These are phyloP conservation scores for Mortierella sp. DNA, from an alignment of 371 early-diverging fungal species.

Conservation along the genomic window DNA sequence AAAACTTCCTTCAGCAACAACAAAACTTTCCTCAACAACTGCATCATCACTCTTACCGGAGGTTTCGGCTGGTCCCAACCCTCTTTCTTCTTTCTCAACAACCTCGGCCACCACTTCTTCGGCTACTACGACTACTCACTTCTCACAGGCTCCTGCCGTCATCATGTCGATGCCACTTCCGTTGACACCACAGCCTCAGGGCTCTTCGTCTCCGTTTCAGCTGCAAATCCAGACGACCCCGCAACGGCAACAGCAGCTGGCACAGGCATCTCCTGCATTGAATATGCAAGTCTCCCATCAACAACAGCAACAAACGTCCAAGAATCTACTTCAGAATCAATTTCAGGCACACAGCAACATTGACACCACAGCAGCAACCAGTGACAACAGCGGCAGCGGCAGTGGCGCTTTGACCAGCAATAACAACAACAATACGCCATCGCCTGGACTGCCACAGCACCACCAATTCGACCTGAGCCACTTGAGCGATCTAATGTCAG, in stretches of 20 bases:
- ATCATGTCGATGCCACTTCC: neutral
- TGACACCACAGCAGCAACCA: neutral
- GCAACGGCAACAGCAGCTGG: constrained; percentile 3
- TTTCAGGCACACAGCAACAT: neutral
- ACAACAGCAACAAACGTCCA: constrained; percentile 12
- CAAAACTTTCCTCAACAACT: neutral
- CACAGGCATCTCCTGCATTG: neutral
- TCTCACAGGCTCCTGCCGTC: neutral
- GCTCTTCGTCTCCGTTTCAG: neutral
- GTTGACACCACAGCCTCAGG: neutral
- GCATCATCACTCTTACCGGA: neutral
- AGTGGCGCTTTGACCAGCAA: constrained; percentile 1
- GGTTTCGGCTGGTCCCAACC: constrained; percentile 5
- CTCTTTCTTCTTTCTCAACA: neutral
- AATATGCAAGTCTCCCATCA: neutral
- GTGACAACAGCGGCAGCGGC: too few species aligned
- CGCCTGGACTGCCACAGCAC: constrained; percentile 9
- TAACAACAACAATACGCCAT: neutral
- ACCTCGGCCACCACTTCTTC: neutral
- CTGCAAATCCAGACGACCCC: neutral
- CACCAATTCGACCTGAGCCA: constrained; percentile 26
- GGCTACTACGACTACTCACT: neutral
- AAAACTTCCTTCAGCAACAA: too few species aligned
- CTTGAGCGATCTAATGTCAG: constrained; percentile 30
- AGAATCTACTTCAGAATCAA: neutral